A percentile compares a stretch with the other conserved stretches of the same genome.
These are phyloP conservation scores for Elsinoe australis DNA, from an alignment of 2,329 filamentous ascomycete species.

Conservation along the genomic window DNA sequence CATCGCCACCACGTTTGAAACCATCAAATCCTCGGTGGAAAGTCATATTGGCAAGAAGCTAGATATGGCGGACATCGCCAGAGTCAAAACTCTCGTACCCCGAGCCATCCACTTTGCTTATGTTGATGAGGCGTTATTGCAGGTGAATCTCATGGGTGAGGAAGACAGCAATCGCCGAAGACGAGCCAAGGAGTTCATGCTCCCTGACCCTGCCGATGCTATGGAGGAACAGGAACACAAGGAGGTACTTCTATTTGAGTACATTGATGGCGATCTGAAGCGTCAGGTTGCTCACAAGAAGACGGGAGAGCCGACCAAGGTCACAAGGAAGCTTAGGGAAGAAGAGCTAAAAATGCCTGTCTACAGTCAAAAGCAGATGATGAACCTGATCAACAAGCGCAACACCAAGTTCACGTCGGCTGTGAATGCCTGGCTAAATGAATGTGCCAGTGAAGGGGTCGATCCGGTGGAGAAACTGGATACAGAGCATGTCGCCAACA, in stretches of 20 bases:
- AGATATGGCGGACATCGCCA: slow-evolving; percentile 68
- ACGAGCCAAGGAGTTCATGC: slow-evolving; percentile 46
- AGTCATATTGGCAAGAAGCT: slow-evolving; percentile 67
- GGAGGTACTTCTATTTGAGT: slow-evolving; percentile 84
- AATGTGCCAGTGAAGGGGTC: slow-evolving; percentile 55
- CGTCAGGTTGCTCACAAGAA: slow-evolving; percentile 64
- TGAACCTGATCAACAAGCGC: slow-evolving; percentile 76
- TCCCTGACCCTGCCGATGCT: slow-evolving; percentile 30
- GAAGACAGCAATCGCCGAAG: slow-evolving; percentile 58
- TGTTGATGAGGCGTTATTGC: slow-evolving; percentile 74
- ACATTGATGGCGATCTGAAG: slow-evolving; percentile 83
- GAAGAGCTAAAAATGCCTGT: slow-evolving; percentile 87
- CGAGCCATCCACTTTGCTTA: slow-evolving; percentile 75
- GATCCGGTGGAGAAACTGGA: slow-evolving; percentile 63
- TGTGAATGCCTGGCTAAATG: slow-evolving; percentile 67
- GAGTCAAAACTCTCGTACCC: slow-evolving; percentile 70
- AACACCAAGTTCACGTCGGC: slow-evolving; percentile 76
- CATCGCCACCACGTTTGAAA: slow-evolving; percentile 83
- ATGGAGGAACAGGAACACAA: slow-evolving; percentile 36
- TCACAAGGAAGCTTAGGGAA: slow-evolving; percentile 60
- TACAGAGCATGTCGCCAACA: slow-evolving; percentile 50
- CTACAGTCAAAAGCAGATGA: slow-evolving; percentile 88
- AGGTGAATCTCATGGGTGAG: slow-evolving; percentile 67
- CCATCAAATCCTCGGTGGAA: slow-evolving; percentile 76
- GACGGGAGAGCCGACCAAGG: slow-evolving; percentile 63